Evolutionary conservation across 1,139 yeast genomes (phyloP).

Genomic region (Chernovozyma aurita): DNA sequence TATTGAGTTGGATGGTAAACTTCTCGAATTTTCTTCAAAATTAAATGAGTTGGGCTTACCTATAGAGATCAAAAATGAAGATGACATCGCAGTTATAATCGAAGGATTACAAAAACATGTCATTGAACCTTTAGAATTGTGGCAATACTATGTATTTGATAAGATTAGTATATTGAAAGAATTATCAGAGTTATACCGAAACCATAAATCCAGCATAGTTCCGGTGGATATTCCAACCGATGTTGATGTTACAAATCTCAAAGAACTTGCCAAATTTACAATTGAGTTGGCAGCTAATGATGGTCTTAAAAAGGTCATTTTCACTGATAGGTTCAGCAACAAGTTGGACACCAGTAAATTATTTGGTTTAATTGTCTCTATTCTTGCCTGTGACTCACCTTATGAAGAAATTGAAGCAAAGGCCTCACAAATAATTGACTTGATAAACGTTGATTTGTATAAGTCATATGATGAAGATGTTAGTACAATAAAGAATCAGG

Average conservation of each 20-base stretch:
- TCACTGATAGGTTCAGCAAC: conserved; percentile 47
- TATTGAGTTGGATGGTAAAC: conserved; percentile 69
- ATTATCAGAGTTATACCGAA: conserved; percentile 39
- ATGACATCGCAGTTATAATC: conserved; percentile 57
- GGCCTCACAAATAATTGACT: conserved; percentile 61
- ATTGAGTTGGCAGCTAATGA: conserved; percentile 29
- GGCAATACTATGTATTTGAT: conserved; percentile 86
- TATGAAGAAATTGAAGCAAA: conserved; percentile 29
- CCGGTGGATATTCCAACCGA: conserved; percentile 29
- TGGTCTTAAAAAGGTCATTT: conserved; percentile 12
- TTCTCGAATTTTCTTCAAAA: conserved; percentile 58
- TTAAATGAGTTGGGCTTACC: conserved; percentile 60
- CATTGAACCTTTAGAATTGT: conserved; percentile 58
- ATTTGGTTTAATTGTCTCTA: conserved; percentile 36
- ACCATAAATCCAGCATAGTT: conserved; percentile 14
- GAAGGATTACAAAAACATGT: conserved; percentile 68
- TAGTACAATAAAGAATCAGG: conserved; percentile 57
- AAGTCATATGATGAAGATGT: conserved; percentile 73
- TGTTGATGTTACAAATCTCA: conserved; percentile 30
- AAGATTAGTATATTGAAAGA: conserved; percentile 31
- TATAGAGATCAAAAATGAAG: conserved; percentile 39
- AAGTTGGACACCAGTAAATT: conserved; percentile 47
- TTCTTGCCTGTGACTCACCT: conserved; percentile 30
- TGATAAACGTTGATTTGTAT: conserved; percentile 71
- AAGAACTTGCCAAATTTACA: conserved; percentile 49